phyloP scores from a whole-genome alignment of 2,329 filamentous ascomycete species.

The Bipolaris sorokiniana region DNA sequence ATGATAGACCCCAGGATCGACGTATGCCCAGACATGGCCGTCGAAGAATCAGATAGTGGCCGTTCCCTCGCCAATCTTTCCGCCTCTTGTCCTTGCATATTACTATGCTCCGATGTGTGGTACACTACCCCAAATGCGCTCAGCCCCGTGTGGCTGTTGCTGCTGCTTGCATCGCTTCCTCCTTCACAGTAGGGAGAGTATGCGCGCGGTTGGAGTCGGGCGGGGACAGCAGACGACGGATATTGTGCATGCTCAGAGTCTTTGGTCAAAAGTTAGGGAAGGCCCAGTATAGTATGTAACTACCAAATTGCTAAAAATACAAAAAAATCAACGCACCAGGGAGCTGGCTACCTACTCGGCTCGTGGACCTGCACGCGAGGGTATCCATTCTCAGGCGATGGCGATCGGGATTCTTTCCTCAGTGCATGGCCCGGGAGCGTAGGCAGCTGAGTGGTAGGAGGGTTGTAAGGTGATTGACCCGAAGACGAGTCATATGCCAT shows the following conservation, averaged over 20 bases:
- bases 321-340: conserved; percentile 31
- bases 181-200: conserved; percentile 37
- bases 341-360: conserved; percentile 43
- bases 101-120: conserved; percentile 21
- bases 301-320: conserved; percentile 38
- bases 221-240: conserved; percentile 11
- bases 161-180: conserved; percentile 41
- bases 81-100: conserved; percentile 1
- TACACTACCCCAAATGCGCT: conserved; percentile 25
- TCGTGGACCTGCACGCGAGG: conserved; percentile 29
- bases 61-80: conserved; percentile 9
- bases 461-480: conserved; percentile 29
- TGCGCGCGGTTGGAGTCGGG: conserved; percentile 22
- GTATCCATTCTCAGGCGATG: conserved; percentile 25
- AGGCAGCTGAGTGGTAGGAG: conserved; percentile 35
- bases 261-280: conserved; percentile 37
- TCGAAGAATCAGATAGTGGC: conserved; percentile 25
- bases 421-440: conserved; percentile 31
- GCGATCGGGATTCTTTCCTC: conserved; percentile 30
- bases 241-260: conserved; percentile 27
- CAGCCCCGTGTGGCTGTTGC: conserved; percentile 17
- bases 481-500: conserved; percentile 37
- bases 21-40: conserved; percentile 26
- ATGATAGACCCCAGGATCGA: conserved; percentile 23
- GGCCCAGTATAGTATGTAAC: conserved; percentile 22